These are phyloP conservation scores for Plasmodium coatneyi DNA, from an alignment of 169 alveolate genomes.

Conservation along the genomic window DNA sequence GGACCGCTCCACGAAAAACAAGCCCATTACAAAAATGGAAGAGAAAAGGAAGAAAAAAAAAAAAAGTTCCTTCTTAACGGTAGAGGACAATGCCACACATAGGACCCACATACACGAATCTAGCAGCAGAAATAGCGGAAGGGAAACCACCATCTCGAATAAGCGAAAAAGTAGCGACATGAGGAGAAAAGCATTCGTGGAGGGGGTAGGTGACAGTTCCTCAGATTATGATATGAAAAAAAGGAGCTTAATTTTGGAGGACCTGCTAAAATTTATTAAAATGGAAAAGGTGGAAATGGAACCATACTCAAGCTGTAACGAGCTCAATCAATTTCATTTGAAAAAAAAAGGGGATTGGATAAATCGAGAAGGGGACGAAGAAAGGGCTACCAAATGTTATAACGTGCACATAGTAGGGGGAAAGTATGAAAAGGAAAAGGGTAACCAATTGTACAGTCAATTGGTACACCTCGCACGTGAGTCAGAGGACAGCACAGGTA, in stretches of 20 bases:
- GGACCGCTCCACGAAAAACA: not conserved
- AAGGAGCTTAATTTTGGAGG: constrained; percentile 7
- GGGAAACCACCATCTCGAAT: not conserved
- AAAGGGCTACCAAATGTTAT: not conserved
- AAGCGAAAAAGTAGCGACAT: not conserved
- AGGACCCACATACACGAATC: not conserved
- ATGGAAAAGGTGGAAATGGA: not conserved
- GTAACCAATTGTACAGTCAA: not conserved
- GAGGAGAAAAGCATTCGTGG: not conserved
- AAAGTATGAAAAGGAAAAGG: not conserved
- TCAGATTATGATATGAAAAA: not conserved
- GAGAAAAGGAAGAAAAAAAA: not conserved
- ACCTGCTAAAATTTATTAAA: constrained; percentile 6
- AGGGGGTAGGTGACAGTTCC: not conserved
- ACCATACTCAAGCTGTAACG: not conserved
- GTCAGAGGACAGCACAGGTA: not conserved
- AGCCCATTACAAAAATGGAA: not conserved
- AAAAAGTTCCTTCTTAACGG: not conserved
- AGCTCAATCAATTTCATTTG: not conserved
- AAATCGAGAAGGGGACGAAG: not conserved
- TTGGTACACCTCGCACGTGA: not conserved
- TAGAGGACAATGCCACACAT: not conserved
- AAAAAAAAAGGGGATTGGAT: not conserved
- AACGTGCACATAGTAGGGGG: not conserved
- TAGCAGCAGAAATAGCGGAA: not conserved